Evolutionary conservation across 768 basidiomycete genomes (phyloP), one percentile per base, ranked within the genome.

Genomic region (Hygrophorus russula): DNA sequence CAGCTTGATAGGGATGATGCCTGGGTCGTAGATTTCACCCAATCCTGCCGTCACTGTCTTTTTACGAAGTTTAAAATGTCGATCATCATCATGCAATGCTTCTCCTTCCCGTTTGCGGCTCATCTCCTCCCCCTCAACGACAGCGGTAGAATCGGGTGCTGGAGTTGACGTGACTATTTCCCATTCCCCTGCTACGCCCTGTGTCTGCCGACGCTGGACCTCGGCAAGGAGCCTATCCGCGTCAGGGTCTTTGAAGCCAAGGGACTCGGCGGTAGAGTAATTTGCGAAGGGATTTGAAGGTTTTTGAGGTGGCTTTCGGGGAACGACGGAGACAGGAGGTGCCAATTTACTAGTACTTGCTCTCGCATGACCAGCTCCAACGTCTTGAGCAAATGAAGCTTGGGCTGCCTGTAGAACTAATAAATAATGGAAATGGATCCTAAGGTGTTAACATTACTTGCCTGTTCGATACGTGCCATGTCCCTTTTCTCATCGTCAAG

Each of bases 391-490:
- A 56, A 78, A 91, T 14, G 90, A 84, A 1, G 80, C 81, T 51
- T 76, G 73, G 1, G 90, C 90, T 39, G 83, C 84, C 81, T 89
- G 53, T 27, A 30, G 49, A 24, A 50, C 12, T 17, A 39, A 43
- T 19, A 24, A 37, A 1, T 15, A 34, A 1, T 32, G 38, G 29
- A 36, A n/a, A 45, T 20, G 9, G 37, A 24, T 12, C 31, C 15
- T 3, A 18, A 34, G n/a, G 27, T n/a, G 18, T 37, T n/a, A 12
- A 20, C 14, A 12, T 13, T 28, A 53, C 70, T 10, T 43, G 85
- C 94, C 68, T 74, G 76, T 53, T 96, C 89, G 43, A 99, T 80
- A 45, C 79, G 63, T 7, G 70, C 80, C 75, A 99, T 90, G 59
- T 96, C 89, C 47, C 80, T 64, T 56, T 77, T 80, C 64, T 93